Evolutionary conservation across 2,329 filamentous ascomycete species (phyloP), one percentile per base, ranked within the genome.

Genomic region (Exophiala aquamarina): DNA sequence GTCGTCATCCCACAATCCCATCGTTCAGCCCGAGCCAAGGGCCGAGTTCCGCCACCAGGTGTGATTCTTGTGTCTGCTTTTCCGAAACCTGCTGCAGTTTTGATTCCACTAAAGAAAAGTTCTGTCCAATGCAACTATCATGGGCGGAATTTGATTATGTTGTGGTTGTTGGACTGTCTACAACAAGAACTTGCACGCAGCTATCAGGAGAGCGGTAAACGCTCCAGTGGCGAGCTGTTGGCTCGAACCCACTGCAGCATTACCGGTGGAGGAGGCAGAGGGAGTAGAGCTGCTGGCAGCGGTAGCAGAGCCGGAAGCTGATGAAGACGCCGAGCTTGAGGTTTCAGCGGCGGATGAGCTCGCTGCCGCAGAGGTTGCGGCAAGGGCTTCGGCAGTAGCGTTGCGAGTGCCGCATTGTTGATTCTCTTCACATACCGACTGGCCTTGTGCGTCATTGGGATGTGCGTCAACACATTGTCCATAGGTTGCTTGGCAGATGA

Each of bases 141-240:
- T 44, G 43, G 23, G 28, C 38, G 41, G 34, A 17, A n/a, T 13
- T 26, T 38, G 41, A 39, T 34, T 26, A 19, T 28, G 33, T 19
- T 34, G 21, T 34, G 14, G 41, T 32, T 19, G 6, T 18, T 8
- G 37, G 35, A 11, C 8, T 21, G 20, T 54, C 63, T 78, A 85
- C 64, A 84, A 65, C 52, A 79, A 69, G 52, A 83, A 63, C 54
- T 78, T 79, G 60, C 83, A 78, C 44, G 78, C 66, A 41, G 76
- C 73, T 47, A 80, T 67, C 53, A 83, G 65, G 59, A 75, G 75
- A 50, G 74, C 74, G 39, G 73, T 75, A 45, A 83, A 63, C 32
- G 72, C 60, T 44, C 72, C 71, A 44, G 76, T 76, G 41, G 77
- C 75, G 61, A 77, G 77, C 54, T 75, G 70, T 59, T 72, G 70